Percentiles rank a stretch among this genome's conserved stretches.
These are phyloP conservation scores for Carex myosuroides DNA, from an alignment of 176 grass and related monocot species.

Conservation along the genomic window DNA sequence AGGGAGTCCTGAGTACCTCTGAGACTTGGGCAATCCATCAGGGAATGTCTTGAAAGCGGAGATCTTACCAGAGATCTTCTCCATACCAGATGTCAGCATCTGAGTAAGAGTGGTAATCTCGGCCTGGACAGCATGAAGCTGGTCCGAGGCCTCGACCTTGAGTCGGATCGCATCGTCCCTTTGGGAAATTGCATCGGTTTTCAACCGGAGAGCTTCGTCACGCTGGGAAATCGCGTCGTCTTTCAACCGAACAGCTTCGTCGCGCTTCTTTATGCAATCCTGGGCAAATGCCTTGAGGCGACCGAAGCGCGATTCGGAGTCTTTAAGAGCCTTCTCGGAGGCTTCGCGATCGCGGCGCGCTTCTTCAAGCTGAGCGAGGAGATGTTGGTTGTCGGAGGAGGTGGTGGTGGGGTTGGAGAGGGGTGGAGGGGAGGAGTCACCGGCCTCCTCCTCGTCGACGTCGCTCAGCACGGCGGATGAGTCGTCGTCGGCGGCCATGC, in stretches of 20 bases:
- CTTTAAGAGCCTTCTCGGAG: constrained; percentile 37
- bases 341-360: constrained; percentile 49
- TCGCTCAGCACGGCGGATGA: constrained; percentile 64
- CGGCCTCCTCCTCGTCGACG: constrained; percentile 62
- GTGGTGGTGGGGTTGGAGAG: not conserved
- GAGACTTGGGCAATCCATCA: constrained; percentile 59
- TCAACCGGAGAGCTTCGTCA: constrained; percentile 38
- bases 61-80: constrained; percentile 77
- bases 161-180: constrained; percentile 10
- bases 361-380: constrained; percentile 62
- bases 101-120: constrained; percentile 70
- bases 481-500: constrained; percentile 80
- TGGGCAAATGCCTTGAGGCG: constrained; percentile 56
- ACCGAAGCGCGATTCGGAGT: constrained; percentile 28
- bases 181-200: constrained; percentile 16
- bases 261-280: constrained; percentile 34
- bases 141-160: constrained; percentile 20
- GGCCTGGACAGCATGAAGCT: constrained; percentile 34
- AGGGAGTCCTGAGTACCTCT: constrained; percentile 79
- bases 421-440: constrained; percentile 16
- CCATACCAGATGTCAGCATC: constrained; percentile 80
- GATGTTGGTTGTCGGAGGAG: constrained; percentile 31
- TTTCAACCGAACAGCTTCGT: constrained; percentile 29
- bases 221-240: constrained; percentile 69
- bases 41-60: constrained; percentile 29